Evolutionary conservation across 352 stramenopile species (phyloP).

Genomic region (Phytophthora aleatoria): DNA sequence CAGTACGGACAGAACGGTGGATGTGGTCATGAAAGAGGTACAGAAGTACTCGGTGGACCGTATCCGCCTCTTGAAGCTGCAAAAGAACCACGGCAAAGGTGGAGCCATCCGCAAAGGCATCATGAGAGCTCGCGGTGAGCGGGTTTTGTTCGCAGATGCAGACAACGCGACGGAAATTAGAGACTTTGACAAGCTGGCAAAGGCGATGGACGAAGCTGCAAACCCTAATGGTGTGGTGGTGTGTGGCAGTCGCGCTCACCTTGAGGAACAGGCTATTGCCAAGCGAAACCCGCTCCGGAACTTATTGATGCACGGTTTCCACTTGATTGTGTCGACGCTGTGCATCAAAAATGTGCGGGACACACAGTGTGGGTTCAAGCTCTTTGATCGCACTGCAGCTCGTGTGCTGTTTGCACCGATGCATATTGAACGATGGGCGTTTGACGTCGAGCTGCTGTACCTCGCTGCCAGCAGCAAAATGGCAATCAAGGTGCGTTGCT

Average conservation of each 20-base stretch:
- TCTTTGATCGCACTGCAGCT: slow-evolving; percentile 89
- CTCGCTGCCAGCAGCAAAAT: slow-evolving; percentile 68
- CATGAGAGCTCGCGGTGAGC: slow-evolving; percentile 77
- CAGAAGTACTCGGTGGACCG: slow-evolving; percentile 46
- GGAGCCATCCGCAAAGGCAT: slow-evolving; percentile 90
- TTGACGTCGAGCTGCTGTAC: slow-evolving; percentile 95
- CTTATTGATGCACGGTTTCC: slow-evolving; percentile 93
- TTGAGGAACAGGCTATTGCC: slow-evolving; percentile 86
- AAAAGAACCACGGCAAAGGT: slow-evolving; percentile 92
- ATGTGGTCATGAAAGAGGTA: slow-evolving; percentile 67
- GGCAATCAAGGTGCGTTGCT: slow-evolving; percentile 53
- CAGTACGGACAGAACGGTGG: slow-evolving; percentile 83
- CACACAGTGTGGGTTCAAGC: slow-evolving; percentile 96
- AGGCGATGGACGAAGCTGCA: slow-evolving; percentile 48
- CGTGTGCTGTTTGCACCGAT: slow-evolving; percentile 88
- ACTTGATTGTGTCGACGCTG: slow-evolving; percentile 90
- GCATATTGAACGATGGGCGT: slow-evolving; percentile 94
- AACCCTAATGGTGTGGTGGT: slow-evolving; percentile 66
- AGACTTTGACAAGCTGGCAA: slow-evolving; percentile 86
- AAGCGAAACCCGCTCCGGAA: slow-evolving; percentile 89
- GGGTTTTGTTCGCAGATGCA: slow-evolving; percentile 91
- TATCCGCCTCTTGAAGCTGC: slow-evolving; percentile 81
- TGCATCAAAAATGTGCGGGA: slow-evolving; percentile 89
- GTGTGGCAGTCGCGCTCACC: slow-evolving; percentile 90
- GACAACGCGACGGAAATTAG: slow-evolving; percentile 93